Evolutionary conservation across 2,329 filamentous ascomycete genomes (phyloP).

Genomic region (Botryosphaeria dothidea): DNA sequence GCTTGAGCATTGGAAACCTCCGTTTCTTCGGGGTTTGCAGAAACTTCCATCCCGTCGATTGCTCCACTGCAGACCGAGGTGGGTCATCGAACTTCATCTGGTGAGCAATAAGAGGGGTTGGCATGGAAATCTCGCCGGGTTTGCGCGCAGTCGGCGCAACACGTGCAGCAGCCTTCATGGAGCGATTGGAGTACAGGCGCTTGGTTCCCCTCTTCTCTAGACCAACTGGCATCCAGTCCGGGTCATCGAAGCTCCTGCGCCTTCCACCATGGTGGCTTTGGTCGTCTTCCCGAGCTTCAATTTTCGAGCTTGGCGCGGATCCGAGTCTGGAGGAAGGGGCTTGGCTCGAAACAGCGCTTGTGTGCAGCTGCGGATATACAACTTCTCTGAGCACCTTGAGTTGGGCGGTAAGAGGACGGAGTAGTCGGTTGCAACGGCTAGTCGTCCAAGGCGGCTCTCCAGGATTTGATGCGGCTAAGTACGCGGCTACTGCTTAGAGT

Average conservation of each 20-base stretch:
- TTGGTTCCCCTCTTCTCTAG: constrained; percentile 27
- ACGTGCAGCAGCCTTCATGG: constrained; percentile 21
- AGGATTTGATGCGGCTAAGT: background rate
- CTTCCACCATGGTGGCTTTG: background rate
- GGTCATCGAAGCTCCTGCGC: constrained; percentile 20
- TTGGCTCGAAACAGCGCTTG: background rate
- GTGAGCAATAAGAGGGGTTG: background rate
- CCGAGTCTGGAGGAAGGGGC: background rate
- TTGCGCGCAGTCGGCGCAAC: background rate
- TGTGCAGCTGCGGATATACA: constrained; percentile 22
- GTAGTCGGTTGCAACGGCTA: constrained; percentile 44
- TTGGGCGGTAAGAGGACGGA: constrained; percentile 44
- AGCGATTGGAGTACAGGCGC: constrained; percentile 36
- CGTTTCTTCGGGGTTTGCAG: constrained; percentile 4
- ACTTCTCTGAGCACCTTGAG: constrained; percentile 41
- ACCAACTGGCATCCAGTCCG: constrained; percentile 37
- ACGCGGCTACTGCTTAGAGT: background rate
- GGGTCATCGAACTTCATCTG: background rate
- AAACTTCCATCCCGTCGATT: background rate
- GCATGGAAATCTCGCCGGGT: constrained; percentile 16
- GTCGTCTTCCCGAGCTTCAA: background rate
- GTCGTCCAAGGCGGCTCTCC: constrained; percentile 40
- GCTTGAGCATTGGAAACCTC: background rate
- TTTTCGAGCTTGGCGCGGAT: background rate
- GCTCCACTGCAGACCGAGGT: background rate